Base-by-base conservation (phyloP, 371 early-diverging fungal genomes). In the Rhizopus microsporus region DNA sequence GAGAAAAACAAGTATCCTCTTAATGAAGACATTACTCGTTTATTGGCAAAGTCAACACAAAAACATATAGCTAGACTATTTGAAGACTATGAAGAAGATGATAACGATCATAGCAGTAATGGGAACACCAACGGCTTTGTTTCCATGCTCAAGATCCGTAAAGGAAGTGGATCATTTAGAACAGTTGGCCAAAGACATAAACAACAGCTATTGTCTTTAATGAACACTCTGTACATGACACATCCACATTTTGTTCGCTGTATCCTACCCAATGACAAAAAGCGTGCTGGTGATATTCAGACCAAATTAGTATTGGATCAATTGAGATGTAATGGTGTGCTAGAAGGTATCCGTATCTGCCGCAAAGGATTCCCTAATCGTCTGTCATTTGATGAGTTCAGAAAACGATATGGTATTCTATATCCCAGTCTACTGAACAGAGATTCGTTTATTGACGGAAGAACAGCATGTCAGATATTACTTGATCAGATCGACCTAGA, bases 241-340 rank as follows among this genome's bases (percentile, higher is more conserved):
- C 85, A 94, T 59, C 99, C 99, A 5, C 99, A 99, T 76, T 99
- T 99, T 86, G 99, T 99, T 13, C 93, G 99, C 37, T 99, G 99
- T 83, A 99, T 99, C 56, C 75, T 99, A 40, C 99, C 99, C 13
- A 99, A 99, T 73, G 78, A 90, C 29, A 91, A 94, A 43, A 99
- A 99, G 76, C 85, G 83, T 38, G 80, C 95, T 0, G 92, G 91
- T 7, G 87, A 85, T 55, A 83, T 99, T 43, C 78, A 96, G 57
- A 82, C 89, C 15, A 84, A 83, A 7, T 75, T 96, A 31, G 97
- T 99, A 0, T 79, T 99, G 6, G 94, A 98, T 52, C 99, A 99
- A 69, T 76, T 99, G 35, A 83, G 96, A 12, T 99, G 99, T 81
- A 99, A 99, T 75, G 99, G 99, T 81, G 99, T 99, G 5, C 80